Conservation (phyloP, 2,329 filamentous ascomycete genomes). For the Metarhizium humberi region DNA sequence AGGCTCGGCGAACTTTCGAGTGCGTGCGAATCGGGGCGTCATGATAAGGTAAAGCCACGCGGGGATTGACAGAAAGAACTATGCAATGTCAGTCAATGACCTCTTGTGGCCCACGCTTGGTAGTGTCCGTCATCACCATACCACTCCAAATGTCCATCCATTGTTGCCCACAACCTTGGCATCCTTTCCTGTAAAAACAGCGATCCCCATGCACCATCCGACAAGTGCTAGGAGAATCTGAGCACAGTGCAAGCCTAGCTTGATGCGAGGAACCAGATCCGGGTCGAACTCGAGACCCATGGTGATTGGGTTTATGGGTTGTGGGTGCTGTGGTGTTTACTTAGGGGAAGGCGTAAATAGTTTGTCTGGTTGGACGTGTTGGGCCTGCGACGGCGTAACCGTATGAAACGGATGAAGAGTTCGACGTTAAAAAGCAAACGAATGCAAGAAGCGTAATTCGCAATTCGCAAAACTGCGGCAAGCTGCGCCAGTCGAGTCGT, state of each 20-base stretch:
- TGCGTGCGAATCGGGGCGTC: conserved; percentile 54
- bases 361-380: not conserved
- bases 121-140: conserved; percentile 25
- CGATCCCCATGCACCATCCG: conserved; percentile 50
- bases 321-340: not conserved
- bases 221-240: conserved; percentile 47
- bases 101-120: not conserved
- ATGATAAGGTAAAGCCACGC: conserved; percentile 57
- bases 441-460: not conserved
- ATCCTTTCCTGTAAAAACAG: conserved; percentile 41
- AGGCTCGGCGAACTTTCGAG: conserved; percentile 51
- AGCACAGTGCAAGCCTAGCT: conserved; percentile 46
- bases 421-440: not conserved
- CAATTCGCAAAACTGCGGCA: not conserved
- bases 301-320: conserved; percentile 21
- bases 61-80: conserved; percentile 58
- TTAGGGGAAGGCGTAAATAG: not conserved
- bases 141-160: conserved; percentile 56
- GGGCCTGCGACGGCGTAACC: not conserved
- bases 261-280: conserved; percentile 43
- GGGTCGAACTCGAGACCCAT: conserved; percentile 43
- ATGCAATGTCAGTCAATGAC: not conserved
- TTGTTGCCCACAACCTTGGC: conserved; percentile 46
- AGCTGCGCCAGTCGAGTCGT: not conserved
- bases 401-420: not conserved